These are phyloP conservation scores for Trichoderma sp. DNA, from an alignment of 2,329 filamentous ascomycete genomes.

Conservation along the genomic window DNA sequence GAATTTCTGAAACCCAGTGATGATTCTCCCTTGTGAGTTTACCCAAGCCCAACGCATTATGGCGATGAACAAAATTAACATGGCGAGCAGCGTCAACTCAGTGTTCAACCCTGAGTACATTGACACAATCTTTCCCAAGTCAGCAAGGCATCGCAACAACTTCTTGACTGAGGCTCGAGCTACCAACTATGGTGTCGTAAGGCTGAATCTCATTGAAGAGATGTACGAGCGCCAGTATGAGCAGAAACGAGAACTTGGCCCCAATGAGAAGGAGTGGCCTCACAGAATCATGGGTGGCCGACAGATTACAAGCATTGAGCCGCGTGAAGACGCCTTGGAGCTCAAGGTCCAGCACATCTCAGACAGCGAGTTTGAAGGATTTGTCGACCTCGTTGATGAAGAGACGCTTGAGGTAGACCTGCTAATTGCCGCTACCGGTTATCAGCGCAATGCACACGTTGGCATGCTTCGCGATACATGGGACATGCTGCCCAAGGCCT, in stretches of 20 bases:
- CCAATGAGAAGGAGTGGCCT: constrained; percentile 75
- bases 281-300: constrained; percentile 77
- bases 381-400: constrained; percentile 45
- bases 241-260: constrained; percentile 71
- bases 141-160: constrained; percentile 62
- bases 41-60: background rate
- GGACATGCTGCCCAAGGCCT: constrained; percentile 63
- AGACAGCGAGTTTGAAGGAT: constrained; percentile 47
- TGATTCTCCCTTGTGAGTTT: constrained; percentile 86
- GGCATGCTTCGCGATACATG: constrained; percentile 71
- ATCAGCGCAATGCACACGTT: constrained; percentile 77
- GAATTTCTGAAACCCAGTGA: constrained; percentile 88
- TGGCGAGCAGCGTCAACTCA: constrained; percentile 76
- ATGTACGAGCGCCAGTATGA: constrained; percentile 88
- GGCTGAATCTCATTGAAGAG: constrained; percentile 85
- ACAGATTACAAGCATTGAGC: constrained; percentile 65
- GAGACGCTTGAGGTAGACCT: constrained; percentile 77
- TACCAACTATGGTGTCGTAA: constrained; percentile 94
- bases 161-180: constrained; percentile 71
- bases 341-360: constrained; percentile 59
- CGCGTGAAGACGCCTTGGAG: constrained; percentile 55
- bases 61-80: constrained; percentile 34
- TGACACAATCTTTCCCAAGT: constrained; percentile 72
- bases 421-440: constrained; percentile 86
- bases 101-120: constrained; percentile 91